phyloP scores from a whole-genome alignment of 441 rosid genomes.

The Dalechampia spathulata region DNA sequence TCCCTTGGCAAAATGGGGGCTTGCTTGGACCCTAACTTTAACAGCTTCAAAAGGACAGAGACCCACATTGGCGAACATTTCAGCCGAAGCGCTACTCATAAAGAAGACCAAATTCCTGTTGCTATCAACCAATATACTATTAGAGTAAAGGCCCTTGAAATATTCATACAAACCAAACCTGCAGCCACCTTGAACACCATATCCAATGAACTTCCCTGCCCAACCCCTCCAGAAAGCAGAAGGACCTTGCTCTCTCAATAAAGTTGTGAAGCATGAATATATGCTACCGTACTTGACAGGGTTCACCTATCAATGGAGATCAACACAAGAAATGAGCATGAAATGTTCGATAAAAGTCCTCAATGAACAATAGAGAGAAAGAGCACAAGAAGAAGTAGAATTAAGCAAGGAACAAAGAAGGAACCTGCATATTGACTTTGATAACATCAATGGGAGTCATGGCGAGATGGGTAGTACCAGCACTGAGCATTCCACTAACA shows the following conservation, averaged over 20 bases:
- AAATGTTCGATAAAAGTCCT: conserved; percentile 4
- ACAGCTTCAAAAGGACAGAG: conserved; percentile 79
- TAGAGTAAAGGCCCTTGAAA: conserved; percentile 61
- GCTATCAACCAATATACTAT: conserved; percentile 36
- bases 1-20: conserved; percentile 65
- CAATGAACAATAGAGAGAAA: not conserved
- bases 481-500: conserved; percentile 69
- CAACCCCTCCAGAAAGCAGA: conserved; percentile 74
- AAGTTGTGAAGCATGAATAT: conserved; percentile 41
- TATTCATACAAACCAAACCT: conserved; percentile 65
- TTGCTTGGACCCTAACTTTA: conserved; percentile 64
- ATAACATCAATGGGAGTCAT: conserved; percentile 76
- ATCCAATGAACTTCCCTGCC: conserved; percentile 67
- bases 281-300: conserved; percentile 54
- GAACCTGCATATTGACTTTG: conserved; percentile 78
- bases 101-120: conserved; percentile 53
- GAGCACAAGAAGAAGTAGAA: too few relatives aligned
- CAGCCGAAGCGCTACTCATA: conserved; percentile 76
- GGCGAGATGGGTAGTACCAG: conserved; percentile 62
- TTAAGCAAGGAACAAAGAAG: not conserved
- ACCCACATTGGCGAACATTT: conserved; percentile 60
- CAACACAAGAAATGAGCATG: not conserved
- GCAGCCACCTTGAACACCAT: conserved; percentile 78
- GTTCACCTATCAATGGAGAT: conserved; percentile 37
- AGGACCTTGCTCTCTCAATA: conserved; percentile 64